Conservation (phyloP, 768 basidiomycete species). For the Termitomyces sp. region DNA sequence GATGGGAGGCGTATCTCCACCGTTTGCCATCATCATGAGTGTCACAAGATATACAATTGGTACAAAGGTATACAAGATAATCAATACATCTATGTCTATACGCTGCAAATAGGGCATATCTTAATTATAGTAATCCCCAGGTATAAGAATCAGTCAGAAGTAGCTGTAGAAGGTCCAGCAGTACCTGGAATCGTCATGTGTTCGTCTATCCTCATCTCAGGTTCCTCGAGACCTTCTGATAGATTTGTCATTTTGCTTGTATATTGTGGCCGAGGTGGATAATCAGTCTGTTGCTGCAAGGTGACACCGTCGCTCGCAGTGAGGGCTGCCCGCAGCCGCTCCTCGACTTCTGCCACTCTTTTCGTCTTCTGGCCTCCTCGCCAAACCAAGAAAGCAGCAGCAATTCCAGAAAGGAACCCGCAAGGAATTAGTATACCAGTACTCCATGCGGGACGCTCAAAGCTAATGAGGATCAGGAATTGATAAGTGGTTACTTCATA, state of each 20-base stretch:
- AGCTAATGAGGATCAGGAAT: slow-evolving; percentile 27
- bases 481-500: background rate
- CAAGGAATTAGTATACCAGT: slow-evolving; percentile 66
- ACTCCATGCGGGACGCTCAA: slow-evolving; percentile 64
- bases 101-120: background rate
- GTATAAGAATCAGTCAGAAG: slow-evolving; percentile 1
- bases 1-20: slow-evolving; percentile 87
- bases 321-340: slow-evolving; percentile 48
- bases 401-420: slow-evolving; percentile 74
- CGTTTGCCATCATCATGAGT: slow-evolving; percentile 27
- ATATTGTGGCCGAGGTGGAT: background rate
- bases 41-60: background rate
- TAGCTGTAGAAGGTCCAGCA: slow-evolving; percentile 9
- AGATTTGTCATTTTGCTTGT: slow-evolving; percentile 2
- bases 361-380: slow-evolving; percentile 66
- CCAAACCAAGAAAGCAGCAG: slow-evolving; percentile 70
- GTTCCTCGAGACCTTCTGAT: slow-evolving; percentile 12
- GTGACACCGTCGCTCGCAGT: slow-evolving; percentile 4
- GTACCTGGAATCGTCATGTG: slow-evolving; percentile 30
- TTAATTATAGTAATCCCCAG: background rate
- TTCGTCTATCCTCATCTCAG: slow-evolving; percentile 30
- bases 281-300: background rate
- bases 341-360: slow-evolving; percentile 58
- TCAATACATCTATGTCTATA: background rate
- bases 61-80: background rate